These are phyloP conservation scores for Citrus maxima DNA, from an alignment of 345 rosid species.

Conservation along the genomic window DNA sequence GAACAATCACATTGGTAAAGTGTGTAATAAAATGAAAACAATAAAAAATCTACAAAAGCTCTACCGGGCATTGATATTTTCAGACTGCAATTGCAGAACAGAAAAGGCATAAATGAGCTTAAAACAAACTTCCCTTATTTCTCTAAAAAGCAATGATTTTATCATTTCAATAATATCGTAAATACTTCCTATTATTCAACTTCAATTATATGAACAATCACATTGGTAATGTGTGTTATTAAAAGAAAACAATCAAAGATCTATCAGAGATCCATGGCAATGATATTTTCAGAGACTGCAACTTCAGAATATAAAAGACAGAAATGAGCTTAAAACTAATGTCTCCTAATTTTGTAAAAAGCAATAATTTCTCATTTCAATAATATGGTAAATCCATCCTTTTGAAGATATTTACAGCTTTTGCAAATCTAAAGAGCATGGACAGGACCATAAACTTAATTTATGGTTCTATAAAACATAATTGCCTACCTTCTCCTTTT, in stretches of 20 bases:
- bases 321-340: not conserved
- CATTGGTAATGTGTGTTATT: not conserved
- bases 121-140: not conserved
- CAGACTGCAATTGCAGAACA: not conserved
- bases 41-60: not conserved
- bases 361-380: not conserved
- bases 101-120: not conserved
- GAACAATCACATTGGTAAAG: not conserved
- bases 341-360: not conserved
- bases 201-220: not conserved
- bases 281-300: not conserved
- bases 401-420: not conserved
- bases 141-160: not conserved
- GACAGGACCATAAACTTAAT: not conserved
- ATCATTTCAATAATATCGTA: not conserved
- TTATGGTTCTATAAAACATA: not conserved
- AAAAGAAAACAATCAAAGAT: not conserved
- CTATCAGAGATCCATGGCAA: not conserved
- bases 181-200: not conserved
- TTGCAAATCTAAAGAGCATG: not conserved
- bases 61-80: not conserved
- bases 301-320: not conserved
- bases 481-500: constrained; percentile 67
- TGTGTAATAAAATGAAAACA: not conserved
- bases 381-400: not conserved